phyloP scores from a whole-genome alignment of 495 filamentous ascomycete genomes.

The Aspergillus nidulans region DNA sequence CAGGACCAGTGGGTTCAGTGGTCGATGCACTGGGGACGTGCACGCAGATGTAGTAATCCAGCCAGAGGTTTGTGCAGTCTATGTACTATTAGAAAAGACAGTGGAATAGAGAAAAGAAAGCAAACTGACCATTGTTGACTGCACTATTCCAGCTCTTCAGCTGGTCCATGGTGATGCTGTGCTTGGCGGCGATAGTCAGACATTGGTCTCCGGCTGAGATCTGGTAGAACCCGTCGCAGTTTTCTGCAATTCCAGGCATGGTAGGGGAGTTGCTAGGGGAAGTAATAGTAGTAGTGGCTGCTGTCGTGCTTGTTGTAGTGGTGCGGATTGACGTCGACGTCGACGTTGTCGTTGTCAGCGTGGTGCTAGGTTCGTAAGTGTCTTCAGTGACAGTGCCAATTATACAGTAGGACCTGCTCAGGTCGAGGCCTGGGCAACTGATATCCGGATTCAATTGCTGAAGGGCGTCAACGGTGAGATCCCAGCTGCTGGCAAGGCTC shows the following conservation, averaged over 20 bases:
- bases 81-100: neutral
- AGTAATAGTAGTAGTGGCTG: neutral
- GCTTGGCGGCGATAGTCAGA: neutral
- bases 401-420: conserved; percentile 15
- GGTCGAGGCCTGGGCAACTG: conserved; percentile 14
- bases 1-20: neutral
- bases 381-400: conserved; percentile 9
- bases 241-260: conserved; percentile 16
- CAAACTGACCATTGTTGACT: neutral
- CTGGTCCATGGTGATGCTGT: neutral
- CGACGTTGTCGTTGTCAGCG: neutral
- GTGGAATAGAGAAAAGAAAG: neutral
- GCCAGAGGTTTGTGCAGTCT: neutral
- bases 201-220: conserved; percentile 12
- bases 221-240: conserved; percentile 22
- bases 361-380: neutral
- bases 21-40: conserved; percentile 12
- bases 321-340: conserved; percentile 8
- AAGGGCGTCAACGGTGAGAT: neutral
- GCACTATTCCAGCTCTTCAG: conserved; percentile 6
- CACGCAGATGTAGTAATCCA: conserved; percentile 1
- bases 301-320: conserved; percentile 4
- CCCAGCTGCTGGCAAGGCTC: conserved; percentile 15
- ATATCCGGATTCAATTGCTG: conserved; percentile 15
- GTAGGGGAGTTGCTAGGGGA: conserved; percentile 6